Evolutionary conservation across 768 basidiomycete species (phyloP), one percentile per base, ranked within the genome.

Genomic region (Porpolomopsis calyptriformis): DNA sequence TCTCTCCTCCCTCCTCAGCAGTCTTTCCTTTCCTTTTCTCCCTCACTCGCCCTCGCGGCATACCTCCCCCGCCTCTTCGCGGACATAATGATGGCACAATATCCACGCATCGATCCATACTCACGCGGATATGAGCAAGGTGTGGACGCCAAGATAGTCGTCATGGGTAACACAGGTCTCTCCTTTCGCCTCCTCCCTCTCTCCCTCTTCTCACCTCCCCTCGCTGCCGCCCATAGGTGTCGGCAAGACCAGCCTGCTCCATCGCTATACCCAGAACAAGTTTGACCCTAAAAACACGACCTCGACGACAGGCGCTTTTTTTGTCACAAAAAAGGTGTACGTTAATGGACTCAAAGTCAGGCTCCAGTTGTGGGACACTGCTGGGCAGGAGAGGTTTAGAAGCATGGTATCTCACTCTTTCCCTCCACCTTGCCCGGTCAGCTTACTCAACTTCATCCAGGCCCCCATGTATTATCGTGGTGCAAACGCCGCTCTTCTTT

Each of bases 381-480:
- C 89, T 45, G 90, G 90, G 24, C 90, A 93, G 72, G 90, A 92
- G 70, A 71, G 90, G 50, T 93, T 92, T 62, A 76, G 90, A 51
- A 85, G 83, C 59, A 88, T 92, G 85, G 86, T 86, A 50, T 35
- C 78, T 65, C 18, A 11, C 46, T 29, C 25, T 45, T 10, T 27
- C 23, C 27, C 27, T 6, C 46, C 10, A 27, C 33, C 31, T 37
- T 48, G 46, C 49, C 40, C 52, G 52, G 40, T 19, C 5, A 42
- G 11, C 36, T 54, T 37, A 48, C 49, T 42, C 34, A 49, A 48
- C 45, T 39, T 26, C 53, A 14, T 45, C 40, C 56, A 89, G 89
- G 91, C 91, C 56, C 89, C 88, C 54, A 91, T 94, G 83, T 94
- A 93, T 70, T 93, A 93, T 74, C 81, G 90, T 67, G 75, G 90